phyloP scores from a whole-genome alignment of 2,329 filamentous ascomycete genomes.

The Ceratocystiopsis minuta region DNA sequence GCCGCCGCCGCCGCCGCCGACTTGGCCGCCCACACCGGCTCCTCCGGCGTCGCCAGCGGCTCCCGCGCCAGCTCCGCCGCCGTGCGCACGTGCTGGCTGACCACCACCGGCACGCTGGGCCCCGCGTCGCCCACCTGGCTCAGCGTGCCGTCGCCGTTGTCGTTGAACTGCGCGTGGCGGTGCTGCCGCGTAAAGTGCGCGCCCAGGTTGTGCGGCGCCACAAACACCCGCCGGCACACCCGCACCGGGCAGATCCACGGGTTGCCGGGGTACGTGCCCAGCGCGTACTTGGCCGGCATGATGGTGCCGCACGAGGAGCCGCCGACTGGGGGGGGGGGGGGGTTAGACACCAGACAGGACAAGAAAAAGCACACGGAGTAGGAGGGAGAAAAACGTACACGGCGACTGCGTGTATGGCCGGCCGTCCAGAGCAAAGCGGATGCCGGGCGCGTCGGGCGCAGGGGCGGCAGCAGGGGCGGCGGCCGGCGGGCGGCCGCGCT shows the following conservation, averaged over 20 bases:
- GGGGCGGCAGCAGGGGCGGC: background rate
- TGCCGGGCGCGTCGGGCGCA: background rate
- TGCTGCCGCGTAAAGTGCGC: constrained; percentile 11
- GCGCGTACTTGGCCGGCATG: constrained; percentile 9
- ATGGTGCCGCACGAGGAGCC: background rate
- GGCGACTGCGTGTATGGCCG: background rate
- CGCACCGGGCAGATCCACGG: constrained; percentile 12
- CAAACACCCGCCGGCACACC: constrained; percentile 8
- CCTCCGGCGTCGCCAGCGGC: background rate
- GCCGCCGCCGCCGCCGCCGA: no score
- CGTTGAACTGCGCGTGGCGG: constrained; percentile 10
- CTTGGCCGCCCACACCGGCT: no score
- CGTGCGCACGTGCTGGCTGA: constrained; percentile 8
- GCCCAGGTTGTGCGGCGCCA: constrained; percentile 4
- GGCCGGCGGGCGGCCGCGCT: no score
- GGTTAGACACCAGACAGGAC: background rate
- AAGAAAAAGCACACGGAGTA: background rate
- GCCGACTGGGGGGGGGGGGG: background rate
- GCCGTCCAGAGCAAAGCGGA: background rate
- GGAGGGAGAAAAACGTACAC: background rate
- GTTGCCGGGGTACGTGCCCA: background rate
- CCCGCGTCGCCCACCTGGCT: constrained; percentile 8
- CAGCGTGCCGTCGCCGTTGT: constrained; percentile 16
- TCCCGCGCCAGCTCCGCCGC: constrained; percentile 4
- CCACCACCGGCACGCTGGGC: constrained; percentile 8